Percentiles rank a stretch among this genome's conserved stretches.
phyloP scores from a whole-genome alignment of 2,329 filamentous ascomycete species.

The Emergomyces pasteurianus region DNA sequence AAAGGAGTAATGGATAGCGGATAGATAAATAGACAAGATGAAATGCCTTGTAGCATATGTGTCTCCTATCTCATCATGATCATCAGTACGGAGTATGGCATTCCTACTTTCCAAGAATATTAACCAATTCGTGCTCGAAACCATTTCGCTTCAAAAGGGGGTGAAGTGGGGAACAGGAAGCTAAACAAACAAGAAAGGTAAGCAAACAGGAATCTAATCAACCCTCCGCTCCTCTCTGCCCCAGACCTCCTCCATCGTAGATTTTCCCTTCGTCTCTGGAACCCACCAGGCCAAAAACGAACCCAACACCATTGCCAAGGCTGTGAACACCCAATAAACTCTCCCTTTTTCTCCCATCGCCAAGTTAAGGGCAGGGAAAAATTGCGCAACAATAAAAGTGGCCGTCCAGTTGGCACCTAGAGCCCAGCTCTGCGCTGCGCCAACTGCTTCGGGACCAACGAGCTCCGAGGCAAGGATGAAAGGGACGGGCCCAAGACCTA shows the following conservation, averaged over 20 bases:
- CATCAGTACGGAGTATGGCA: not conserved
- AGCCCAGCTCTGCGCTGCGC: conserved; percentile 80
- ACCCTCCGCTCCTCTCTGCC: conserved; percentile 40
- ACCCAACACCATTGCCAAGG: conserved; percentile 55
- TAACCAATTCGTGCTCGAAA: not conserved
- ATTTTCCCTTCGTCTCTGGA: conserved; percentile 81
- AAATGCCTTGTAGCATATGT: too few relatives aligned
- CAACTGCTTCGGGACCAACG: conserved; percentile 79
- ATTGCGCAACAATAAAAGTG: conserved; percentile 86
- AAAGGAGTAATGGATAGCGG: too few relatives aligned
- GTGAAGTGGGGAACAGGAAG: not conserved
- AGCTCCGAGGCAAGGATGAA: conserved; percentile 90
- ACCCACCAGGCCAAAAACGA: conserved; percentile 62
- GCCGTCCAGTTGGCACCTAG: conserved; percentile 79
- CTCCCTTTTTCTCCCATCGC: conserved; percentile 65
- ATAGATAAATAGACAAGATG: too few relatives aligned
- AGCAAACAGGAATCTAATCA: conserved; percentile 16
- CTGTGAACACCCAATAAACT: conserved; percentile 87
- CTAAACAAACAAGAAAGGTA: not conserved
- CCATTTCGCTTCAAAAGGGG: too few relatives aligned
- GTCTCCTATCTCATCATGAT: not conserved
- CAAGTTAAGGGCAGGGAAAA: conserved; percentile 79
- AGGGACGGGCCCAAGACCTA: conserved; percentile 84
- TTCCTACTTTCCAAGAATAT: too few relatives aligned
- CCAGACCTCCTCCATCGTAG: conserved; percentile 83